Percentiles rank a stretch among this genome's conserved stretches.
phyloP scores from a whole-genome alignment of 176 grass and related monocot genomes.

The Oryza coarctata region DNA sequence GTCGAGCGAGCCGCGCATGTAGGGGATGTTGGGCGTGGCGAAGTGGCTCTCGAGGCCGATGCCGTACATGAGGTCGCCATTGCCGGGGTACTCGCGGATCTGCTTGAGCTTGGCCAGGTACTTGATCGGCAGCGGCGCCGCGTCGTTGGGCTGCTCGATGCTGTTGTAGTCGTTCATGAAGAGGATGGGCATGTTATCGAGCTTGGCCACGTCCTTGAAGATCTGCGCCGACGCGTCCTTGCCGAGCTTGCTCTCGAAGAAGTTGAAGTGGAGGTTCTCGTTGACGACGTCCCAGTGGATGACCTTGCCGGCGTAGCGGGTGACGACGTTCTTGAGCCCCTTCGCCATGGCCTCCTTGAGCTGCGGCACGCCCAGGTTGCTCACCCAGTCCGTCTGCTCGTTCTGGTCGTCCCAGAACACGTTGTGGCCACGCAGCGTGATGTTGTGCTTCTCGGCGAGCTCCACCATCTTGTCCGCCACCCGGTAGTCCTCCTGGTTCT shows the following conservation, averaged over 20 bases:
- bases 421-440: conserved; percentile 57
- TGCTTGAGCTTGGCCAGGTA: conserved; percentile 58
- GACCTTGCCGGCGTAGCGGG: conserved; percentile 52
- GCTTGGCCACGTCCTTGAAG: conserved; percentile 42
- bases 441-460: conserved; percentile 39
- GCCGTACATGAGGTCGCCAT: conserved; percentile 33
- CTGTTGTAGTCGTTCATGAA: conserved; percentile 89
- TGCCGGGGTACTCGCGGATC: conserved; percentile 41
- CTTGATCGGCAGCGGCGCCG: conserved; percentile 42
- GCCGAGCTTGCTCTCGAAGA: conserved; percentile 62
- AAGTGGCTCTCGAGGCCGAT: conserved; percentile 82
- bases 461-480: conserved; percentile 60
- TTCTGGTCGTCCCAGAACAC: conserved; percentile 66
- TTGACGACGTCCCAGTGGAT: conserved; percentile 84
- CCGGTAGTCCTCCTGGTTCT: conserved; percentile 39
- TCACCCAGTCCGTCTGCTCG: conserved; percentile 39
- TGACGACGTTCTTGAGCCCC: conserved; percentile 43
- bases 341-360: conserved; percentile 45
- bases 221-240: conserved; percentile 39
- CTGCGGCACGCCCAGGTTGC: neutral
- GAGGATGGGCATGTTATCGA: conserved; percentile 43
- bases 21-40: conserved; percentile 55
- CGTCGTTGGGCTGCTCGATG: conserved; percentile 53
- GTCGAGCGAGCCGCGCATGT: conserved; percentile 68
- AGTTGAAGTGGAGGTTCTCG: conserved; percentile 72